Evolutionary conservation across 208 protist species (phyloP).

Genomic region (Leishmania tropica): DNA sequence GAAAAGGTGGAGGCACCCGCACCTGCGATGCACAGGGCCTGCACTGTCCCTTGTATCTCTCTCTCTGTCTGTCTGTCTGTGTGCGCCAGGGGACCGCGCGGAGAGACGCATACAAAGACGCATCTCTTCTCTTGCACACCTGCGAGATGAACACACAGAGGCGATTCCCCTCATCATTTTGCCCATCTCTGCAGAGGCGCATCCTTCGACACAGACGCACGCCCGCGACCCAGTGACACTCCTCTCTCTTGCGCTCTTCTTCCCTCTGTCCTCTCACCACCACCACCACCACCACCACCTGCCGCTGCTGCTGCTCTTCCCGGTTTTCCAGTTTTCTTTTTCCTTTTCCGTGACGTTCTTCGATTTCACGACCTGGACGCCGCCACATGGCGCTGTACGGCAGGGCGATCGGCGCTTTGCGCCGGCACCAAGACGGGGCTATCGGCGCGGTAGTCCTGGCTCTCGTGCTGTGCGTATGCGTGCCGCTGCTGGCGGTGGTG

Average conservation of each 20-base stretch:
- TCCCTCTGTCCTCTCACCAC: neutral
- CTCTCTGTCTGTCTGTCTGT: neutral
- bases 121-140: neutral
- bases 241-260: neutral
- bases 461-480: slow-evolving; percentile 15
- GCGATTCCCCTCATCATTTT: neutral
- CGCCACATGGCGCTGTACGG: neutral
- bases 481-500: slow-evolving; percentile 21
- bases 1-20: neutral
- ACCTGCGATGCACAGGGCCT: neutral
- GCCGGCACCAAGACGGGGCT: slow-evolving; percentile 8
- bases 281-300: neutral
- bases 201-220: neutral
- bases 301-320: neutral
- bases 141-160: neutral
- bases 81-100: neutral
- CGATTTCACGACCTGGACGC: neutral
- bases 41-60: neutral
- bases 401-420: slow-evolving; percentile 3
- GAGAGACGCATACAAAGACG: neutral
- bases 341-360: neutral
- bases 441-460: slow-evolving; percentile 6
- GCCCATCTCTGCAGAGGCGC: neutral
- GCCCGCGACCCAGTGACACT: neutral
- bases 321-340: neutral